Evolutionary conservation across 2,329 filamentous ascomycete species (phyloP).

Genomic region (Exophiala alcalophila): DNA sequence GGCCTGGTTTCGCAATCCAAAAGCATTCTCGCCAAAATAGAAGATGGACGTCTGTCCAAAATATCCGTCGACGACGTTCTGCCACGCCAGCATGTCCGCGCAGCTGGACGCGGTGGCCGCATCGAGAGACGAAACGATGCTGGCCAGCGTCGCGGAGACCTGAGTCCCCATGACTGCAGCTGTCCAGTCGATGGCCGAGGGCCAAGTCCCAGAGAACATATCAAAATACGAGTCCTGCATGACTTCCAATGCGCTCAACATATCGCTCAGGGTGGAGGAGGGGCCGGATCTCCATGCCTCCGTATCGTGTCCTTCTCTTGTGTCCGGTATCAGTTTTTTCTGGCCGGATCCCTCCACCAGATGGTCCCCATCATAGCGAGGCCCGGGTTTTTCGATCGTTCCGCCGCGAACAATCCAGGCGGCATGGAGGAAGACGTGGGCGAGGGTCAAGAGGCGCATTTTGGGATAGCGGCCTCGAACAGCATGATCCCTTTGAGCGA

Average conservation of each 20-base stretch:
- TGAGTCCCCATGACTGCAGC: constrained; percentile 79
- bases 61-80: constrained; percentile 79
- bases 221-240: constrained; percentile 79
- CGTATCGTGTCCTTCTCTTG: constrained; percentile 11
- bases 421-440: constrained; percentile 7
- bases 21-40: constrained; percentile 82
- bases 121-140: constrained; percentile 59
- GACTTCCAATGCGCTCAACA: constrained; percentile 64
- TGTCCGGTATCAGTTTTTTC: constrained; percentile 10
- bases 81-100: constrained; percentile 50
- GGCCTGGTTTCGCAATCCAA: constrained; percentile 71
- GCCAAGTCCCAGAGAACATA: constrained; percentile 77
- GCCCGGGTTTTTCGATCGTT: constrained; percentile 10
- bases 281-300: constrained; percentile 3
- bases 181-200: constrained; percentile 87
- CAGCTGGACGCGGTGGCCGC: constrained; percentile 35
- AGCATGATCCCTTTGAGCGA: constrained; percentile 15
- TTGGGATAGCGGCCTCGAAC: constrained; percentile 2
- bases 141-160: constrained; percentile 67
- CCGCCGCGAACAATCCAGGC: constrained; percentile 5
- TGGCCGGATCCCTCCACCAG: constrained; percentile 3
- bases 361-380: not conserved
- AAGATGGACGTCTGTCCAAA: constrained; percentile 74
- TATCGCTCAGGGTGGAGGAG: constrained; percentile 29
- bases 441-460: constrained; percentile 15